Evolutionary conservation across 2,329 filamentous ascomycete species (phyloP), one percentile per base, ranked within the genome.

Genomic region (Metarhizium guizhouense): DNA sequence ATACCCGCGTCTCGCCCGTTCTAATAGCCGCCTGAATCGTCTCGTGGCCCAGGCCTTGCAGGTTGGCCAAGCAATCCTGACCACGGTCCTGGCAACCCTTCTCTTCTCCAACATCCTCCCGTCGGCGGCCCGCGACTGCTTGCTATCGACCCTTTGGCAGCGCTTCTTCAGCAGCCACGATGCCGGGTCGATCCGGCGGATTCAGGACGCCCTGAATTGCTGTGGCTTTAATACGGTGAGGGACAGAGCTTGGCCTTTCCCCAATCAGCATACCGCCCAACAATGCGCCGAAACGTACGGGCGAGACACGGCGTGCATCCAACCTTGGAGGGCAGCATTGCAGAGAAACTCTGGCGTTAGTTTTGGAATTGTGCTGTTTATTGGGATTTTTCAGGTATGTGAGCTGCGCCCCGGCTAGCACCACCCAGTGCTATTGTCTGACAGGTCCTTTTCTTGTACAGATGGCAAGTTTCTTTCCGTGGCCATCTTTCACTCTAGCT

Each of bases 201-300:
- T 88, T 54, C 84, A 88, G 60, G 81, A 87, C 63, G 65, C 75
- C 0, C 75, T 86, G 38, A 64, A 76, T 13, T 88, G 85, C 69
- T 88, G 85, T 61, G 85, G 85, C 1, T 74, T 86, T 49, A 74
- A 72, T 52, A 77, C 72, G 6, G 64, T 78, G 30, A 67, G 63
- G 32, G 83, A 88, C 62, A 80, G 78, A 64, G 75, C 78, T 0
- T 86, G 76, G 75, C 85, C 84, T 0, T 86, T 60, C 53, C 56
- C 59, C 8, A 47, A 84, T 58, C 72, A 74, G 2, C 54, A 55
- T 1, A 51, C 54, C 14, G 57, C 52, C 59, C 70, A 45, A 63
- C 63, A 40, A 60, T 83, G 82, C 62, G 57, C 68, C n/a, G 62
- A 69, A 36, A 64, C 72, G 10, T 80, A 73, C 57, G 68, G 72